phyloP scores from a whole-genome alignment of 1,284 basidiomycete species.

The Austroboletus novae-zelandiae region DNA sequence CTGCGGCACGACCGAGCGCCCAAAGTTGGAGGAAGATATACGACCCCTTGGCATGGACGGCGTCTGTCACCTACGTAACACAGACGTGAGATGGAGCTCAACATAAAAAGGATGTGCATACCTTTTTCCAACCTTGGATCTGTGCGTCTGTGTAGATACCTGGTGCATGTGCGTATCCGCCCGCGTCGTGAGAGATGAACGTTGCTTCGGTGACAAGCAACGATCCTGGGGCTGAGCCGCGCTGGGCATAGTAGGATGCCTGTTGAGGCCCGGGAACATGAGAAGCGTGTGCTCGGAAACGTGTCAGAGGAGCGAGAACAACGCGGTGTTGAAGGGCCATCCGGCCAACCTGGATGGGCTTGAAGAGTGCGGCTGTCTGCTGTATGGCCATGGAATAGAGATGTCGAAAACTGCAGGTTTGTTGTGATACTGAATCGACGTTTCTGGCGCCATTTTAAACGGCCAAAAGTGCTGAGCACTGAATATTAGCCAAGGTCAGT shows the following conservation, averaged over 20 bases:
- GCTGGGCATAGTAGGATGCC: slow-evolving; percentile 32
- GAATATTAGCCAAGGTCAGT: no score
- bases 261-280: slow-evolving; percentile 19
- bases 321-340: slow-evolving; percentile 32
- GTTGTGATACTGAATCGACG: no score
- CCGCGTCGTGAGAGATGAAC: no score
- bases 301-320: slow-evolving; percentile 35
- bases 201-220: slow-evolving; percentile 36
- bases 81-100: slow-evolving; percentile 36
- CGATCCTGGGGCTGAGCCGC: slow-evolving; percentile 25
- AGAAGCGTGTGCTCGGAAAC: slow-evolving; percentile 26
- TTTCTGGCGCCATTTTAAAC: no score
- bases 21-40: no score
- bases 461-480: no score
- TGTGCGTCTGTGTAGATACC: slow-evolving; percentile 25
- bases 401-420: no score
- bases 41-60: no score
- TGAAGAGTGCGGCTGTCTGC: slow-evolving; percentile 27
- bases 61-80: slow-evolving; percentile 31
- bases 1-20: no score
- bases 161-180: slow-evolving; percentile 23
- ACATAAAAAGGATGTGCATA: no score
- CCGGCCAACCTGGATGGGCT: slow-evolving; percentile 33
- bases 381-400: slow-evolving; percentile 3
- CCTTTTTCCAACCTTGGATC: slow-evolving; percentile 24